Percentiles rank a stretch among this genome's conserved stretches.
Evolutionary conservation across 176 grass and related monocot species (phyloP).

Genomic region (Luzula sylvatica): DNA sequence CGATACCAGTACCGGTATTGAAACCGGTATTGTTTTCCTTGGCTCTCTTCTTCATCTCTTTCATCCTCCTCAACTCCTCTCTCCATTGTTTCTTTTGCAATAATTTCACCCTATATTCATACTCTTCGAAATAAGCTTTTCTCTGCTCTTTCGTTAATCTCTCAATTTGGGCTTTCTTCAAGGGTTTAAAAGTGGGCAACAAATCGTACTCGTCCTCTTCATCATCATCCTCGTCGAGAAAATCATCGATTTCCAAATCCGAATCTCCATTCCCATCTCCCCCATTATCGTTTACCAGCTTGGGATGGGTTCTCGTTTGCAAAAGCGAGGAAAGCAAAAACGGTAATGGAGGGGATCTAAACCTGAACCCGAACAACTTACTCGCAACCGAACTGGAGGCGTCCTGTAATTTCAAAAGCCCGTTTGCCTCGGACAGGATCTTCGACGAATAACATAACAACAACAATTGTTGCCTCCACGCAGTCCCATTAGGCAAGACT

Average conservation of each 20-base stretch:
- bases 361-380: slow-evolving; percentile 58
- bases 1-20: slow-evolving; percentile 40
- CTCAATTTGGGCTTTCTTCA: slow-evolving; percentile 72
- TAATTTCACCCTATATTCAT: slow-evolving; percentile 94
- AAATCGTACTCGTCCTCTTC: slow-evolving; percentile 94
- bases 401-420: slow-evolving; percentile 76
- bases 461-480: slow-evolving; percentile 77
- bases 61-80: slow-evolving; percentile 79
- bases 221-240: slow-evolving; percentile 41
- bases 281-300: slow-evolving; percentile 53
- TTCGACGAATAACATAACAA: slow-evolving; percentile 89
- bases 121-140: slow-evolving; percentile 92
- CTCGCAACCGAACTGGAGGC: slow-evolving; percentile 34
- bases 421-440: slow-evolving; percentile 86
- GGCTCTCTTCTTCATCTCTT: slow-evolving; percentile 78
- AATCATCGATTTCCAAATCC: slow-evolving; percentile 47
- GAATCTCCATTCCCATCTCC: slow-evolving; percentile 62
- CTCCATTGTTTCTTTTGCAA: slow-evolving; percentile 98
- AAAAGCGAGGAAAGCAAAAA: slow-evolving; percentile 73
- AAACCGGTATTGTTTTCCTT: slow-evolving; percentile 47
- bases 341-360: slow-evolving; percentile 56
- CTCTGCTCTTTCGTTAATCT: slow-evolving; percentile 81
- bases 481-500: slow-evolving; percentile 76
- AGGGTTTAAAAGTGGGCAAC: slow-evolving; percentile 87
- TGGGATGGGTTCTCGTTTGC: slow-evolving; percentile 65